Evolutionary conservation across 2,329 filamentous ascomycete species (phyloP).

Genomic region (Dactylellina drechsleri): DNA sequence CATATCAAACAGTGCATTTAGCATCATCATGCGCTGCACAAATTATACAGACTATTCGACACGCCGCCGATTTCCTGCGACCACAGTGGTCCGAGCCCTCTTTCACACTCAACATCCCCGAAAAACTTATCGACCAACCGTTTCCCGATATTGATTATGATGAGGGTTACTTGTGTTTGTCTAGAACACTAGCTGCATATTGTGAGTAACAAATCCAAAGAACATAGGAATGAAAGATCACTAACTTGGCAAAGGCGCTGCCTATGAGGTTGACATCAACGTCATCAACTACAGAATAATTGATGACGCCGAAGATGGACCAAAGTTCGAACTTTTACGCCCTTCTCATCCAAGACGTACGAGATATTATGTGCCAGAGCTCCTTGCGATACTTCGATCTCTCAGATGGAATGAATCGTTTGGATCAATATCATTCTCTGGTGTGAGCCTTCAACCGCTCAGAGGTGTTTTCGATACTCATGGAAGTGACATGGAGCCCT

Average conservation of each 20-base stretch:
- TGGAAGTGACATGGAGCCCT: constrained; percentile 72
- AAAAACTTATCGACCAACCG: constrained; percentile 66
- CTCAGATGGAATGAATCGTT: constrained; percentile 78
- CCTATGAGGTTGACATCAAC: constrained; percentile 73
- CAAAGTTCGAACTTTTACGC: constrained; percentile 72
- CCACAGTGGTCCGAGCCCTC: constrained; percentile 74
- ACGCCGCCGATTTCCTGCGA: constrained; percentile 71
- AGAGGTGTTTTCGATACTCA: constrained; percentile 71
- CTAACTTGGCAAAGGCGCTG: constrained; percentile 62
- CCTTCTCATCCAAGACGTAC: constrained; percentile 66
- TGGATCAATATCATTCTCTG: constrained; percentile 73
- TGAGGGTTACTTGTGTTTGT: constrained; percentile 72
- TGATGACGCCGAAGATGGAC: constrained; percentile 72
- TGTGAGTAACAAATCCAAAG: constrained; percentile 62
- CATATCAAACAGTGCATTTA: constrained; percentile 66
- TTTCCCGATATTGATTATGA: constrained; percentile 64
- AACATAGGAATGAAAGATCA: neutral
- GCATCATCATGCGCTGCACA: constrained; percentile 73
- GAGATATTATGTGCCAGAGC: constrained; percentile 71
- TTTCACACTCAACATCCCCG: constrained; percentile 71
- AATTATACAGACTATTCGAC: constrained; percentile 71
- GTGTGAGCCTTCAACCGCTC: constrained; percentile 72
- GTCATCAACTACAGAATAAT: constrained; percentile 74
- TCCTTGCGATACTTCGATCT: constrained; percentile 76
- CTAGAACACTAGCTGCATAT: constrained; percentile 75